Evolutionary conservation across 2,329 filamentous ascomycete genomes (phyloP).

Genomic region (Paecilomyces dactylethromorphus): DNA sequence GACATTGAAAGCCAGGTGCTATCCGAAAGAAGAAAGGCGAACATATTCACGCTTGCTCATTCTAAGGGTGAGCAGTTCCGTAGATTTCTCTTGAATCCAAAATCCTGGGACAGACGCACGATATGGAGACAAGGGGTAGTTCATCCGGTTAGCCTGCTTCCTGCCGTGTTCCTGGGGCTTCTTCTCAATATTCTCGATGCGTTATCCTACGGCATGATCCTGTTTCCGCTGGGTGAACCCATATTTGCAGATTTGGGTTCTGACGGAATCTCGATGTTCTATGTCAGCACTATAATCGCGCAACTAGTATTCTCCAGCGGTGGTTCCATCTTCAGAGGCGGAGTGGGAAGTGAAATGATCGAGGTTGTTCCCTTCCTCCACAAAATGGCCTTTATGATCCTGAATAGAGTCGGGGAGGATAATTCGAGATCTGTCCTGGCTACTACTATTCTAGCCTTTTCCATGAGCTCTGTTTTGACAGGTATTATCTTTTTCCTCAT

Average conservation of each 20-base stretch:
- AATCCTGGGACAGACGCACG: conserved; percentile 62
- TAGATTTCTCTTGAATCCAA: conserved; percentile 50
- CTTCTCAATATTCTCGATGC: conserved; percentile 92
- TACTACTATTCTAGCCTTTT: conserved; percentile 88
- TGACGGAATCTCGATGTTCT: conserved; percentile 97
- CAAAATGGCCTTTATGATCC: conserved; percentile 91
- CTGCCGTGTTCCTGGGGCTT: conserved; percentile 80
- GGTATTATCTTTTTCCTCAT: conserved; percentile 88
- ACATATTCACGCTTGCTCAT: conserved; percentile 10
- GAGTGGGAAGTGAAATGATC: conserved; percentile 94
- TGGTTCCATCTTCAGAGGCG: conserved; percentile 82
- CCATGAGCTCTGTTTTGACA: conserved; percentile 83
- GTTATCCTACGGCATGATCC: conserved; percentile 91
- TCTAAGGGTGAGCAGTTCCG: conserved; percentile 15
- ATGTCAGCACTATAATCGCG: conserved; percentile 92
- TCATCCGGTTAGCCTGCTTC: conserved; percentile 64
- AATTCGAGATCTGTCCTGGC: conserved; percentile 82
- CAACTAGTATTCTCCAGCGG: conserved; percentile 81
- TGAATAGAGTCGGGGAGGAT: conserved; percentile 68
- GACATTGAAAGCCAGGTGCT: conserved; percentile 25
- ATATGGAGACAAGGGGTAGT: conserved; percentile 61
- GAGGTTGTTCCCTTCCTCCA: conserved; percentile 99
- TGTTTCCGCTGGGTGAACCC: conserved; percentile 84
- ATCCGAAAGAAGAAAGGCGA: conserved; percentile 6
- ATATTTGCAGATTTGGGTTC: conserved; percentile 81